Conservation (phyloP, 2,329 filamentous ascomycete species). For the Fusarium zealandicum region DNA sequence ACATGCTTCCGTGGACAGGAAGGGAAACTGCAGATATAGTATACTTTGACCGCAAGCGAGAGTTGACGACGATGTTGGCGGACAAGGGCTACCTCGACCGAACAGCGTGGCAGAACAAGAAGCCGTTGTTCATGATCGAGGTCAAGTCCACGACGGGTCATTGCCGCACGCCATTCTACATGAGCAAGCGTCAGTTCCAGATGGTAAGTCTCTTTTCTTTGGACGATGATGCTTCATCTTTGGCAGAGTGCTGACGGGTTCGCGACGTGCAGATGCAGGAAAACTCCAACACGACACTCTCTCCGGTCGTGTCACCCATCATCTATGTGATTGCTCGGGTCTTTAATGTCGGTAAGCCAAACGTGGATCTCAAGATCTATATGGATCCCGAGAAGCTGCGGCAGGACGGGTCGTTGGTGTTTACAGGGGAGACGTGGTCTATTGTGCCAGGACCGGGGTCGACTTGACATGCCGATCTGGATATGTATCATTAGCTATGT, state of each 20-base stretch:
- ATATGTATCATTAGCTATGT: not conserved
- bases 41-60: conserved; percentile 49
- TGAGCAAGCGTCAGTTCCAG: conserved; percentile 55
- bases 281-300: conserved; percentile 6
- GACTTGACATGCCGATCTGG: not conserved
- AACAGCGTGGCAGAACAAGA: conserved; percentile 37
- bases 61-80: conserved; percentile 47
- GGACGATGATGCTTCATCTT: no score
- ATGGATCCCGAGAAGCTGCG: conserved; percentile 48
- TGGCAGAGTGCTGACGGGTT: not conserved
- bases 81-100: conserved; percentile 44
- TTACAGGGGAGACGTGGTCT: conserved; percentile 26
- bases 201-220: conserved; percentile 42
- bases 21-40: conserved; percentile 56
- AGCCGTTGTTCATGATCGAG: conserved; percentile 56
- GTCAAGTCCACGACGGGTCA: conserved; percentile 56
- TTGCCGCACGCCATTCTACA: conserved; percentile 53
- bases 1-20: conserved; percentile 50
- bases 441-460: conserved; percentile 14
- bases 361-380: conserved; percentile 47
- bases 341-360: conserved; percentile 44
- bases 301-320: not conserved
- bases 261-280: conserved; percentile 36
- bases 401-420: conserved; percentile 31
- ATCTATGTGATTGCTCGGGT: conserved; percentile 54